Conservation (phyloP, 2,329 filamentous ascomycete genomes). For the Penicillium oxalicum region DNA sequence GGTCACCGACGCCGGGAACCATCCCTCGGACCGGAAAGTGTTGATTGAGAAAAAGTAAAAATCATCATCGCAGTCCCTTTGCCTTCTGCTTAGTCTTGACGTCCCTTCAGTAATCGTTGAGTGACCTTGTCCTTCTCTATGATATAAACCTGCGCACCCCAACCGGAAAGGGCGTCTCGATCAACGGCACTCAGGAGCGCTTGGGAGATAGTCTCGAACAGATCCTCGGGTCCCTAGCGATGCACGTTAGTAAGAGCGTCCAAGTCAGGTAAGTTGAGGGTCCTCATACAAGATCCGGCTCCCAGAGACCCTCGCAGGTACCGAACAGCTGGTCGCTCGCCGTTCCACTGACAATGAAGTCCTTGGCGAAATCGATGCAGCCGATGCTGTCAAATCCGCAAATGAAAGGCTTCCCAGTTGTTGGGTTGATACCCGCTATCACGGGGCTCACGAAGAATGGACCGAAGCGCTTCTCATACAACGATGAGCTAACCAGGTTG, state of each 20-base stretch:
- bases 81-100: slow-evolving; percentile 66
- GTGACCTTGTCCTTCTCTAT: slow-evolving; percentile 99
- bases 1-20: slow-evolving; percentile 25
- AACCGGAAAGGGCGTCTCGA: slow-evolving; percentile 91
- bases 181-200: slow-evolving; percentile 92
- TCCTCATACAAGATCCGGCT: slow-evolving; percentile 79
- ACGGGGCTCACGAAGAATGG: slow-evolving; percentile 95
- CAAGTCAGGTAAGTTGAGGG: slow-evolving; percentile 13
- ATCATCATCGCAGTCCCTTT: slow-evolving; percentile 3
- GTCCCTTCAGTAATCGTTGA: slow-evolving; percentile 94
- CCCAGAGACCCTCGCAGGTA: slow-evolving; percentile 97
- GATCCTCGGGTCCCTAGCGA: slow-evolving; percentile 72
- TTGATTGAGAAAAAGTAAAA: slow-evolving; percentile 19
- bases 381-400: slow-evolving; percentile 99
- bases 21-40: slow-evolving; percentile 21
- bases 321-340: slow-evolving; percentile 97
- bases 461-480: slow-evolving; percentile 95
- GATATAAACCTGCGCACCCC: slow-evolving; percentile 98
- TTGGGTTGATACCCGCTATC: slow-evolving; percentile 89
- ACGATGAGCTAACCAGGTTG: slow-evolving; percentile 82
- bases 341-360: slow-evolving; percentile 96
- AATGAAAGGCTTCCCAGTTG: slow-evolving; percentile 91
- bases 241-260: slow-evolving; percentile 1
- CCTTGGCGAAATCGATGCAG: slow-evolving; percentile 98
- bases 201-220: slow-evolving; percentile 98